Percentiles rank a stretch among this genome's conserved stretches.
Evolutionary conservation across 345 rosid species (phyloP).

Genomic region (Odontarrhena argentea): DNA sequence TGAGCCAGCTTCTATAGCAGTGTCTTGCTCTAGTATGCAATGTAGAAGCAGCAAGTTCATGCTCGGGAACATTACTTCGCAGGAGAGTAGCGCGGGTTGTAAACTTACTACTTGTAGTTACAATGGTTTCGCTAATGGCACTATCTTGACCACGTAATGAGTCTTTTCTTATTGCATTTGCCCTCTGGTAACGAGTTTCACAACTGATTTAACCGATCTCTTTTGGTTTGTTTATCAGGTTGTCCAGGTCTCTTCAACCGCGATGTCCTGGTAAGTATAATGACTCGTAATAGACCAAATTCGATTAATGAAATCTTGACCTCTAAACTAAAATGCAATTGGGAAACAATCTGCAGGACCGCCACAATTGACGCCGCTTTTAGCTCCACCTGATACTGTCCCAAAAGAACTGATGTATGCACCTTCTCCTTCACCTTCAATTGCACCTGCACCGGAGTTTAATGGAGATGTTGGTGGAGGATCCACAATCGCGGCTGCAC

Average conservation of each 20-base stretch:
- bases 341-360: slow-evolving; percentile 55
- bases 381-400: slow-evolving; percentile 79
- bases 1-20: slow-evolving; percentile 82
- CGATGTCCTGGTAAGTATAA: slow-evolving; percentile 73
- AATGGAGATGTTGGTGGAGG: slow-evolving; percentile 43
- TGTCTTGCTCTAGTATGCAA: slow-evolving; percentile 96
- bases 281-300: background rate
- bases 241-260: slow-evolving; percentile 84
- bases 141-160: slow-evolving; percentile 69
- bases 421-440: slow-evolving; percentile 48
- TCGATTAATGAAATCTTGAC: background rate
- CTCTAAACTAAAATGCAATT: slow-evolving; percentile 21
- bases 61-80: slow-evolving; percentile 72
- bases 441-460: slow-evolving; percentile 32
- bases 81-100: slow-evolving; percentile 87
- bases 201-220: background rate
- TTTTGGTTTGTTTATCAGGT: slow-evolving; percentile 47
- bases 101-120: slow-evolving; percentile 80
- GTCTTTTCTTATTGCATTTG: background rate
- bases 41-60: slow-evolving; percentile 81
- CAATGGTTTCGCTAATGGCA: slow-evolving; percentile 76
- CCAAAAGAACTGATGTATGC: slow-evolving; percentile 51
- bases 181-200: background rate
- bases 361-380: slow-evolving; percentile 65
- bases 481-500: slow-evolving; percentile 38